Conservation (phyloP, 2,329 filamentous ascomycete genomes). For the Aphanoascus verrucosus region DNA sequence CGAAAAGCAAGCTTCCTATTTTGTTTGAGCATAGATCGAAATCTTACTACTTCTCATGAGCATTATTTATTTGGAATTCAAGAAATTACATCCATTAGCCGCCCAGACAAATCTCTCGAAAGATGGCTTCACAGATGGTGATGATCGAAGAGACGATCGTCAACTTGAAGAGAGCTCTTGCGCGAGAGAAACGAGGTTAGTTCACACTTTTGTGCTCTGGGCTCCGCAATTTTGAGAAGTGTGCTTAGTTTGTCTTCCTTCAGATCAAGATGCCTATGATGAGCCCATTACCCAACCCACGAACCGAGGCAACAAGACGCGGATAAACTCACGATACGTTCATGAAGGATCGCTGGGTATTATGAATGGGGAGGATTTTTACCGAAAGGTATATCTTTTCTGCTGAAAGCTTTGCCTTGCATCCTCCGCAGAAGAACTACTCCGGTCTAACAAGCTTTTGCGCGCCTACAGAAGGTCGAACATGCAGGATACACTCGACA, state of each 20-base stretch:
- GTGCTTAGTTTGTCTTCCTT: constrained; percentile 1
- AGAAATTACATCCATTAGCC: too few species aligned
- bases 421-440: background rate
- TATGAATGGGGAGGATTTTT: constrained; percentile 41
- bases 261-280: constrained; percentile 36
- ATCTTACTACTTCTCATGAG: too few species aligned
- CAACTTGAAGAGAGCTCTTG: constrained; percentile 44
- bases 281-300: constrained; percentile 45
- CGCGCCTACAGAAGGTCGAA: constrained; percentile 42
- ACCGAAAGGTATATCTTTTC: constrained; percentile 42
- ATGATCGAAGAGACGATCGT: constrained; percentile 45
- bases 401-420: background rate
- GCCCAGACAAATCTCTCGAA: background rate
- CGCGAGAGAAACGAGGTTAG: constrained; percentile 38
- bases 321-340: constrained; percentile 46
- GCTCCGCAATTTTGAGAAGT: background rate
- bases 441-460: constrained; percentile 3
- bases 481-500: constrained; percentile 53
- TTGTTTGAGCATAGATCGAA: too few species aligned
- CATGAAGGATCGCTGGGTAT: constrained; percentile 46
- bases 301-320: constrained; percentile 53
- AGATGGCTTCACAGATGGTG: constrained; percentile 36
- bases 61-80: too few species aligned
- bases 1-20: background rate
- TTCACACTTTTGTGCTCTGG: background rate